These are phyloP conservation scores for Neurospora pannonica DNA, from an alignment of 495 filamentous ascomycete genomes.

Conservation along the genomic window DNA sequence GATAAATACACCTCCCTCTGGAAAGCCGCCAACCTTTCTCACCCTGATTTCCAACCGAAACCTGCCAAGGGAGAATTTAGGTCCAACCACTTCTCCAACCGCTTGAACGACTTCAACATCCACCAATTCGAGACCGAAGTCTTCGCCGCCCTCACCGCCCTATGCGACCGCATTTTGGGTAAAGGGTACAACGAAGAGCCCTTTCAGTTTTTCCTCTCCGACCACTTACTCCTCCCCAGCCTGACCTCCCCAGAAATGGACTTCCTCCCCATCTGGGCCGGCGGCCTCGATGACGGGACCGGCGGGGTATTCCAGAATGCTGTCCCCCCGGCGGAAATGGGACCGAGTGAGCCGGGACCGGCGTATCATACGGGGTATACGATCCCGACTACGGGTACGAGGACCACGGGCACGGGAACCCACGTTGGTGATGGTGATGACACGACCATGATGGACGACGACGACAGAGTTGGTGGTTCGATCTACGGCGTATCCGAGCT, in stretches of 20 bases:
- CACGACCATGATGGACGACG: not conserved
- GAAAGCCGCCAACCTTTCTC: not conserved
- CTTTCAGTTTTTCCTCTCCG: conserved; percentile 18
- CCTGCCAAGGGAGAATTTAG: not conserved
- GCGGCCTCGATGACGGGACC: conserved; percentile 35
- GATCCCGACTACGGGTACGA: conserved; percentile 6
- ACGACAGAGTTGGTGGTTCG: not conserved
- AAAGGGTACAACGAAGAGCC: not conserved
- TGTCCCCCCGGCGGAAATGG: conserved; percentile 30
- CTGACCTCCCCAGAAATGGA: conserved; percentile 30
- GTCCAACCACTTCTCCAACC: not conserved
- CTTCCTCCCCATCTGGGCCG: conserved; percentile 39
- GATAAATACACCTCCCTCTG: not conserved
- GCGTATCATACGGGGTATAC: conserved; percentile 35
- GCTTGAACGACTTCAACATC: not conserved
- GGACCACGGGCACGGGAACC: not conserved
- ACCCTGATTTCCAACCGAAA: not conserved
- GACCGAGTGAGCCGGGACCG: conserved; percentile 35
- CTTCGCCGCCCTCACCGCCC: not conserved
- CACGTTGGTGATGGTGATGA: not conserved
- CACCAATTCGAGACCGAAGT: not conserved
- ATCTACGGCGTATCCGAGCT: conserved; percentile 16
- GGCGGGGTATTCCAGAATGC: conserved; percentile 34
- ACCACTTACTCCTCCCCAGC: conserved; percentile 20
- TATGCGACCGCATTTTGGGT: conserved; percentile 1